phyloP scores from a whole-genome alignment of 108 stramenopile species.

The Cyclotella atomus region DNA sequence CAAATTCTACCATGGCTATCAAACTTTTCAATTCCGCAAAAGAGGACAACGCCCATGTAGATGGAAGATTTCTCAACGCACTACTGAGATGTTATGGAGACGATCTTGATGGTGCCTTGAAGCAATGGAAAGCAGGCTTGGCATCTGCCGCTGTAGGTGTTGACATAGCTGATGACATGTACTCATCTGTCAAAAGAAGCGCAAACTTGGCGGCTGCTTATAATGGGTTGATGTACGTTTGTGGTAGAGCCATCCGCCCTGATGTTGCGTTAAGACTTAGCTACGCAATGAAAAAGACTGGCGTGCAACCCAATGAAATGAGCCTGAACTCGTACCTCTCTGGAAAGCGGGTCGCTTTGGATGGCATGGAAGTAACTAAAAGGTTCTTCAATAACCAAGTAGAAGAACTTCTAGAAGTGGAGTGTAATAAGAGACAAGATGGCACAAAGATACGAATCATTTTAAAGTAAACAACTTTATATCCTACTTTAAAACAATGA shows the following conservation, averaged over 20 bases:
- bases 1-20: slow-evolving; percentile 16
- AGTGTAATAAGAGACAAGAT: slow-evolving; percentile 75
- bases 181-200: slow-evolving; percentile 25
- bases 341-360: slow-evolving; percentile 54
- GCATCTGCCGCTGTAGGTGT: slow-evolving; percentile 55
- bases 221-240: slow-evolving; percentile 80
- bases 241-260: slow-evolving; percentile 71
- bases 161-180: neutral
- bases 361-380: slow-evolving; percentile 2
- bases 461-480: slow-evolving; percentile 25
- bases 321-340: slow-evolving; percentile 63
- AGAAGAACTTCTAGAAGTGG: slow-evolving; percentile 69
- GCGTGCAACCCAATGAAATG: slow-evolving; percentile 62
- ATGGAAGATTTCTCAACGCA: slow-evolving; percentile 85
- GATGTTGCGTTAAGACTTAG: slow-evolving; percentile 75
- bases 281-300: slow-evolving; percentile 81
- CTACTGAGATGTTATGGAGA: slow-evolving; percentile 78
- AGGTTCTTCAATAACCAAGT: slow-evolving; percentile 58
- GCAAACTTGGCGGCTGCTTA: slow-evolving; percentile 79
- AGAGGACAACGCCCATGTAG: slow-evolving; percentile 41
- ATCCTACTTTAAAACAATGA: neutral
- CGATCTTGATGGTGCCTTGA: slow-evolving; percentile 67
- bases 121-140: slow-evolving; percentile 68
- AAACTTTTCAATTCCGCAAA: slow-evolving; percentile 39
- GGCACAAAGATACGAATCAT: slow-evolving; percentile 81